A percentile compares a stretch with the other conserved stretches of the same genome.
Conservation (phyloP, 2,329 filamentous ascomycete species). For the Coniochaeta prunicola region DNA sequence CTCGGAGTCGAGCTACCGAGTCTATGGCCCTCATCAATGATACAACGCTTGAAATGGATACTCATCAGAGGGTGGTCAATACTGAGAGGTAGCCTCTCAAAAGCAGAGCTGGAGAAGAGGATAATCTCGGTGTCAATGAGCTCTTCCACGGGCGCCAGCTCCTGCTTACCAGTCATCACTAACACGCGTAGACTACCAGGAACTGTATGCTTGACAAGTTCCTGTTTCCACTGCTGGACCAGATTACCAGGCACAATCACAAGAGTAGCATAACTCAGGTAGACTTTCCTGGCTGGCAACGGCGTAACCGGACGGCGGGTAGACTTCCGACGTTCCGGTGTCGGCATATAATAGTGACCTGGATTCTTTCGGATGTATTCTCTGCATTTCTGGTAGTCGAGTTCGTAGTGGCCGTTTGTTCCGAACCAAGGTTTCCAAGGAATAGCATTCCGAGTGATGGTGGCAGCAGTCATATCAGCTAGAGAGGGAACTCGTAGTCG, state of each 20-base stretch:
- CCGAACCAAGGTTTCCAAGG: slow-evolving; percentile 66
- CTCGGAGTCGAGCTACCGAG: slow-evolving; percentile 58
- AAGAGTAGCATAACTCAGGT: slow-evolving; percentile 62
- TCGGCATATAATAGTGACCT: slow-evolving; percentile 50
- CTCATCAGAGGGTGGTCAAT: slow-evolving; percentile 48
- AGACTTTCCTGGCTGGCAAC: slow-evolving; percentile 41
- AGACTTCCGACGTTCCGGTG: slow-evolving; percentile 30
- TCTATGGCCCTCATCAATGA: slow-evolving; percentile 87
- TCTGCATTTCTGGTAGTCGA: slow-evolving; percentile 47
- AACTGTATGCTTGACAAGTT: slow-evolving; percentile 71
- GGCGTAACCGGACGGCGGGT: slow-evolving; percentile 24
- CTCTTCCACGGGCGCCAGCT: slow-evolving; percentile 48
- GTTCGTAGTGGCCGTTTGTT: slow-evolving; percentile 33
- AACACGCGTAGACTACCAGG: slow-evolving; percentile 32
- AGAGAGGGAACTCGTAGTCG: slow-evolving; percentile 50
- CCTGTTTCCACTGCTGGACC: slow-evolving; percentile 73
- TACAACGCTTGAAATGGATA: slow-evolving; percentile 79
- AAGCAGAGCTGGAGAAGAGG: slow-evolving; percentile 66
- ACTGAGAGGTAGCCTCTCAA: slow-evolving; percentile 54
- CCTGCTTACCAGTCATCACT: slow-evolving; percentile 45
- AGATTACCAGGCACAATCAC: slow-evolving; percentile 80
- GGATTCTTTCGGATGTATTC: slow-evolving; percentile 49
- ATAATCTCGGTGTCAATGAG: slow-evolving; percentile 68
- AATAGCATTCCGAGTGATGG: slow-evolving; percentile 56
- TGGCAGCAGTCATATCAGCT: slow-evolving; percentile 67